Evolutionary conservation across 345 rosid species (phyloP), one percentile per base, ranked within the genome.

Genomic region (Dimocarpus longan): DNA sequence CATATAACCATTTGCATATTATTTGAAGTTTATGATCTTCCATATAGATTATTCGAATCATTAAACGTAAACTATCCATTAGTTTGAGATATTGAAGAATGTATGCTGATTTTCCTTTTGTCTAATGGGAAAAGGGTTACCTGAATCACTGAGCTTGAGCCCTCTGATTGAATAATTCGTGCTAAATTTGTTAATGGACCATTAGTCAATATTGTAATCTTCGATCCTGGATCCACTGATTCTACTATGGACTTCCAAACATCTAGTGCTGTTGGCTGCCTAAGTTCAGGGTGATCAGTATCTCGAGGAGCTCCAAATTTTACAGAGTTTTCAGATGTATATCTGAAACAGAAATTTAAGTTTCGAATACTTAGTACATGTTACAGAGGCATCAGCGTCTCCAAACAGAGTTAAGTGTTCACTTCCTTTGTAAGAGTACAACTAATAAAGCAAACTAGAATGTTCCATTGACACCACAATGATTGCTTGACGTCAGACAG

Each of bases 141-240:
- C 95, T 89, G 87, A 70, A 95, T 88, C 62, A 80, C 5, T 57
- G 93, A 87, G 74, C 72, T 76, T 24, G 83, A 44, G 0, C 84
- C 76, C 56, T 76, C 76, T 0, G 91, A 83, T 74, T 73, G 71
- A 67, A 93, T 81, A 68, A 95, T 88, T 66, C 84, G 84, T 8
- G 98, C 96, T 82, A 95, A 82, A 84, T 56, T 92, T 26, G 98
- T 95, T 85, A 95, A 78, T 7, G 99, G 96, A 76, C 98, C 99
- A 66, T 89, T 91, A 7, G 95, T 90, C 82, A 95, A 68, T 78
- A 95, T 28, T 24, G 93, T 92, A 83, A 93, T 78, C 85, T 88
- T 91, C 11, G 93, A 87, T 72, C 76, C 86, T 28, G 82, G 81
- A 48, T 84, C 81, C 74, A 84, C 69, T n/a, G 90, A 63, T 81